Base-by-base conservation (phyloP, 108 stramenopile species). In the Thalassiosira profunda region DNA sequence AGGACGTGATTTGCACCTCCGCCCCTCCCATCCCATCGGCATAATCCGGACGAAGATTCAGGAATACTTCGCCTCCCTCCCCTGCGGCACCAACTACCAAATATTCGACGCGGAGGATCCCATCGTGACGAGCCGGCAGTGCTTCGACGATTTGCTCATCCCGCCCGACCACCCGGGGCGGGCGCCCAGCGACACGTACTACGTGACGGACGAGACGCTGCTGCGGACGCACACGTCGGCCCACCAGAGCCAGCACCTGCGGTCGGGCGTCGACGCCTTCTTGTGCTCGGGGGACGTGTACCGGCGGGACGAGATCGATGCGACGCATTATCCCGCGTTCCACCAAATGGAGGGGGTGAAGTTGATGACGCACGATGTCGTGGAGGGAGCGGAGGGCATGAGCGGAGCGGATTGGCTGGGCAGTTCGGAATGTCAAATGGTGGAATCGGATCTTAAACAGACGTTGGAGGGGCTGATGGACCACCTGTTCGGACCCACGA, bases 311-410 rank as follows among this genome's bases (percentile, higher is more conserved):
- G 97, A 98, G 63, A 95, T 99, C 61, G 98, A 99, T 68, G 46
- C 80, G 10, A 89, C 89, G n/a, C 98, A 99, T 80, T 99, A 98
- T 84, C 98, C 98, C 0, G 89, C 96, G 18, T 99, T 99, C 70
- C 98, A 99, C 81, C 98, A 99, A 91, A 96, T 97, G 96, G 98
- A 99, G 71, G 98, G 97, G 28, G 96, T 98, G 14, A 91, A 94
- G 24, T 59, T 99, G 29, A 92, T 89, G 64, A 52, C 41, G 7
- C 29, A 29, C 2, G 26, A 63, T 17, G 44, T 63, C 0, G 38
- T 92, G 87, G 85, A 88, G 46, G 90, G 87, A n/a, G 85, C 90
- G 1, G 69, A 76, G 15, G 63, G 87, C 15, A 69, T 66, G 40
- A 35, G 15, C n/a, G 46, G 31, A 0, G 47, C 60, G 1, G 63